A percentile compares a stretch with the other conserved stretches of the same genome.
Conservation (phyloP, 2,329 filamentous ascomycete genomes). For the Aspergillus quadrilineatus region DNA sequence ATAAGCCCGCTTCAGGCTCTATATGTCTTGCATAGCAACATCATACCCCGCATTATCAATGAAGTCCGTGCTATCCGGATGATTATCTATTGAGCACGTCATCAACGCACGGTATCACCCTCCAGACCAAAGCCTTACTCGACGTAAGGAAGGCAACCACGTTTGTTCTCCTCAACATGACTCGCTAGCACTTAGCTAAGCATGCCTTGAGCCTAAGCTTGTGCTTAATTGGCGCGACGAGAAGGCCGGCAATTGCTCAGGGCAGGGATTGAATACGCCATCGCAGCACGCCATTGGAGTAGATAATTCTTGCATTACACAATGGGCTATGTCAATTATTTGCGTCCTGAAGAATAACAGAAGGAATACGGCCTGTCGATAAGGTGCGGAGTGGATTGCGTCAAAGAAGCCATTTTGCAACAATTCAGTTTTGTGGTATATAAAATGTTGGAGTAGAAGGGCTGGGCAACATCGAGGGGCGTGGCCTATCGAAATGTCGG, state of each 20-base stretch:
- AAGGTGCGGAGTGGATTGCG: conserved; percentile 2
- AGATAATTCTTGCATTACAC: neutral
- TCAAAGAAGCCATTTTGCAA: conserved; percentile 14
- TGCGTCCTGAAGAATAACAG: neutral
- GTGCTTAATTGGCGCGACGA: conserved; percentile 3
- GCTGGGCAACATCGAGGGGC: neutral
- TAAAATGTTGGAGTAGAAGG: neutral
- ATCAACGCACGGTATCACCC: conserved; percentile 11
- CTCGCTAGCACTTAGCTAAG: neutral
- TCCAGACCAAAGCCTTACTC: neutral
- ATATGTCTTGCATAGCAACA: neutral
- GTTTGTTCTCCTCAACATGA: neutral
- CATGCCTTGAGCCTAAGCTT: neutral
- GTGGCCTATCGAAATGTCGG: conserved; percentile 18
- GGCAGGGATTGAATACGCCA: conserved; percentile 19
- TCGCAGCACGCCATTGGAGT: conserved; percentile 15
- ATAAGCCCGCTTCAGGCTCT: neutral
- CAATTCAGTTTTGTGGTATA: conserved; percentile 18
- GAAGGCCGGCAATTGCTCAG: neutral
- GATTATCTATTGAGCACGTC: conserved; percentile 25
- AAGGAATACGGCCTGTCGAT: neutral
- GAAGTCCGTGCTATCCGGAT: neutral
- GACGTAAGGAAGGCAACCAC: neutral
- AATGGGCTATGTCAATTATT: neutral
- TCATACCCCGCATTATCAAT: conserved; percentile 15